Conservation (phyloP, 164 flowering plant species). For the Stephania cephalantha region DNA sequence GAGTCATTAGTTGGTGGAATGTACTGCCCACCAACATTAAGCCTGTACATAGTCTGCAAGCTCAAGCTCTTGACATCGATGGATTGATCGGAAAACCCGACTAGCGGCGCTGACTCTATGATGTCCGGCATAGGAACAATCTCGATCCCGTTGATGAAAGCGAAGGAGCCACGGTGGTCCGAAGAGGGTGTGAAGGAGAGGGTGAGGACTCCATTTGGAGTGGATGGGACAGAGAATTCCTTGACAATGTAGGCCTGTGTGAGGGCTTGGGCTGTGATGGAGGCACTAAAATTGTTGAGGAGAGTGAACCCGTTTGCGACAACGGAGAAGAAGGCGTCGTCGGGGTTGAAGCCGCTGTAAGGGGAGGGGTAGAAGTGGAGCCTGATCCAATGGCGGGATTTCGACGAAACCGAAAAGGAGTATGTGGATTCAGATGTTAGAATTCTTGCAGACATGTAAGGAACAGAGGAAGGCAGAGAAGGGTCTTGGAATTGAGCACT, state of each 20-base stretch:
- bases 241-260: slow-evolving; percentile 62
- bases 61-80: slow-evolving; percentile 19
- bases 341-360: slow-evolving; percentile 31
- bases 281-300: slow-evolving; percentile 66
- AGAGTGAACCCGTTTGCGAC: slow-evolving; percentile 39
- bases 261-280: slow-evolving; percentile 59
- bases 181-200: slow-evolving; percentile 47
- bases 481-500: slow-evolving; percentile 49
- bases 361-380: slow-evolving; percentile 73
- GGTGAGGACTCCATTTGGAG: slow-evolving; percentile 15
- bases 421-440: slow-evolving; percentile 40
- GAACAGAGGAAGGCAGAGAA: slow-evolving; percentile 53
- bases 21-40: slow-evolving; percentile 17
- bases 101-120: slow-evolving; percentile 34
- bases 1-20: slow-evolving; percentile 46
- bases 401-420: slow-evolving; percentile 26
- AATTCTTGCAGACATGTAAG: slow-evolving; percentile 63
- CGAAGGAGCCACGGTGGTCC: slow-evolving; percentile 31
- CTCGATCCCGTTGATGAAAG: slow-evolving; percentile 58
- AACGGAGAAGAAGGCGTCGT: slow-evolving; percentile 46
- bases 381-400: slow-evolving; percentile 36
- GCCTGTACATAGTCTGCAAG: slow-evolving; percentile 25
- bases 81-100: slow-evolving; percentile 32
- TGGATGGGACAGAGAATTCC: slow-evolving; percentile 37
- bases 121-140: slow-evolving; percentile 35